Evolutionary conservation across 2,329 filamentous ascomycete species (phyloP).

Genomic region (Aspergillus caelatus): DNA sequence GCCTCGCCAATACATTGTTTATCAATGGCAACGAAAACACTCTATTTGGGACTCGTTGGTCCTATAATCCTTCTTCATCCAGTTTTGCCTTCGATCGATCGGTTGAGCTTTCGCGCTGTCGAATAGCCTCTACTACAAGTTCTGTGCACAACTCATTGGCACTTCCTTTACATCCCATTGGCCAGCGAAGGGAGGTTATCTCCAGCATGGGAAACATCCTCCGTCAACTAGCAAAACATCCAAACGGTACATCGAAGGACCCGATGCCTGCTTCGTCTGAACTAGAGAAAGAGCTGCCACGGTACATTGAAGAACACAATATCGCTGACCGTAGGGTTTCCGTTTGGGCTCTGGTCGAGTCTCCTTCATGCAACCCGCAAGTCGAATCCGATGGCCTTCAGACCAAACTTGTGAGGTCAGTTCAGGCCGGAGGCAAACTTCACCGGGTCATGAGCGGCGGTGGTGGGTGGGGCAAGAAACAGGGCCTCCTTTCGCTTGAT

Average conservation of each 20-base stretch:
- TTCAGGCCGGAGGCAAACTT: slow-evolving; percentile 39
- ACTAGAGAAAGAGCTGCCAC: slow-evolving; percentile 44
- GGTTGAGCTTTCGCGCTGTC: slow-evolving; percentile 36
- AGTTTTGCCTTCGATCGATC: slow-evolving; percentile 29
- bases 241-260: slow-evolving; percentile 27
- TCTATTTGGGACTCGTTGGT: slow-evolving; percentile 41
- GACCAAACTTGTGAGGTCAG: slow-evolving; percentile 28
- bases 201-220: slow-evolving; percentile 49
- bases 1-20: slow-evolving; percentile 47
- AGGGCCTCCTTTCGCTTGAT: slow-evolving; percentile 46
- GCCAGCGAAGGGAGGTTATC: slow-evolving; percentile 40
- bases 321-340: slow-evolving; percentile 42
- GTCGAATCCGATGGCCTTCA: slow-evolving; percentile 16
- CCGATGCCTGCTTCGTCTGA: slow-evolving; percentile 45
- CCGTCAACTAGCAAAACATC: slow-evolving; percentile 41
- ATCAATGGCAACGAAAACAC: slow-evolving; percentile 46
- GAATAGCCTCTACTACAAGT: slow-evolving; percentile 24
- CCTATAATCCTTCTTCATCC: slow-evolving; percentile 22
- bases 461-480: slow-evolving; percentile 51
- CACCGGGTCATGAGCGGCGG: slow-evolving; percentile 48
- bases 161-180: slow-evolving; percentile 41
- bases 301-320: slow-evolving; percentile 41
- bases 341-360: slow-evolving; percentile 46
- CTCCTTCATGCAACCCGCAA: slow-evolving; percentile 19
- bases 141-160: slow-evolving; percentile 24